A percentile compares a stretch with the other conserved stretches of the same genome.
Evolutionary conservation across 441 rosid genomes (phyloP).

Genomic region (Hura crepitans): DNA sequence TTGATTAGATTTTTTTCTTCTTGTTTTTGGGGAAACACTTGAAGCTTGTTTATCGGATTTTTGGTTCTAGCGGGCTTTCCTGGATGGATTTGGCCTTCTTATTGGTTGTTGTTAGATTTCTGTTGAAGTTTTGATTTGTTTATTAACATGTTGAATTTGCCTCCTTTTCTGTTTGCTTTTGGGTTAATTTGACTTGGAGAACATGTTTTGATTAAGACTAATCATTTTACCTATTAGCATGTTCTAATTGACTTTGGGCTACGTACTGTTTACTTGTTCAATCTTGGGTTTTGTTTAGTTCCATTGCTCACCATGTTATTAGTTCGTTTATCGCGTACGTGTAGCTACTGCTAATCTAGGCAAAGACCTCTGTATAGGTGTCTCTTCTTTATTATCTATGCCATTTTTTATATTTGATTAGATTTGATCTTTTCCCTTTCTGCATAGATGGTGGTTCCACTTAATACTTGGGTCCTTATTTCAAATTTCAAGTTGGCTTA

Average conservation of each 20-base stretch:
- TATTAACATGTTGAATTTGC: slow-evolving; percentile 7
- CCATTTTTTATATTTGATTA: neutral
- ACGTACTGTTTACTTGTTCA: neutral
- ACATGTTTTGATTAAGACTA: slow-evolving; percentile 17
- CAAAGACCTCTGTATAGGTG: neutral
- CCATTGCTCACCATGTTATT: slow-evolving; percentile 20
- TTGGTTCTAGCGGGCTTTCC: slow-evolving; percentile 7
- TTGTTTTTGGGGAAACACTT: slow-evolving; percentile 2
- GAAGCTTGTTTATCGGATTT: slow-evolving; percentile 2
- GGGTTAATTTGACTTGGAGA: slow-evolving; percentile 14
- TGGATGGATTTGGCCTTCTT: slow-evolving; percentile 3
- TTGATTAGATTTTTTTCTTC: no score
- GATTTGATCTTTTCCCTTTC: slow-evolving; percentile 18
- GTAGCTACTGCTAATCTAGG: neutral
- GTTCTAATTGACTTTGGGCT: slow-evolving; percentile 6
- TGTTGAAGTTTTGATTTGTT: slow-evolving; percentile 4
- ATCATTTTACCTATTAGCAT: neutral
- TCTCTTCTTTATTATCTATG: neutral
- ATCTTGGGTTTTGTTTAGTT: neutral
- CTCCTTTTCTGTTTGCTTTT: neutral
- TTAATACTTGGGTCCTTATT: slow-evolving; percentile 94
- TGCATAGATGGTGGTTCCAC: slow-evolving; percentile 81
- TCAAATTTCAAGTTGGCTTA: slow-evolving; percentile 92
- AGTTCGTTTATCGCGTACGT: neutral
- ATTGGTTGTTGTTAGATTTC: slow-evolving; percentile 13